These are phyloP conservation scores for Boletus speciosus DNA, from an alignment of 768 basidiomycete species.

Conservation along the genomic window DNA sequence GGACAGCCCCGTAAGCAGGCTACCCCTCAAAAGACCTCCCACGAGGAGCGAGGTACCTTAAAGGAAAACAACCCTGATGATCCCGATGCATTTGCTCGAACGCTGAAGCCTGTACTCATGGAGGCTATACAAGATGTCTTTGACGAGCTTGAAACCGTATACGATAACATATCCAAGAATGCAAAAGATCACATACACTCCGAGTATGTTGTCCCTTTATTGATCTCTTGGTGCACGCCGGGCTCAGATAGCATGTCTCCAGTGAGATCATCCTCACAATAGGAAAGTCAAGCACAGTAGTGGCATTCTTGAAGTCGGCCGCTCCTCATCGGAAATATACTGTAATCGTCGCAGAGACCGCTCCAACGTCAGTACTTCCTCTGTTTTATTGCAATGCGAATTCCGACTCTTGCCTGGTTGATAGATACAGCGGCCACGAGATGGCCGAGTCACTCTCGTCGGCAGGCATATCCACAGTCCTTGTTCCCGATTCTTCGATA, in stretches of 20 bases:
- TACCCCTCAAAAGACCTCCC: slow-evolving; percentile 32
- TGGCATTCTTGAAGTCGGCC: slow-evolving; percentile 88
- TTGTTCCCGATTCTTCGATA: slow-evolving; percentile 94
- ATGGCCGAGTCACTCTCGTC: slow-evolving; percentile 81
- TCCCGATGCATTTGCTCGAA: slow-evolving; percentile 72
- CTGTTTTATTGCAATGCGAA: neutral
- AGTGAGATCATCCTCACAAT: slow-evolving; percentile 95
- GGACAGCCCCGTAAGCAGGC: slow-evolving; percentile 62
- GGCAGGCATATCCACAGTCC: slow-evolving; percentile 85
- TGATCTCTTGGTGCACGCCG: neutral
- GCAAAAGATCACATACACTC: slow-evolving; percentile 96
- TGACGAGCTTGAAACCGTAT: slow-evolving; percentile 93
- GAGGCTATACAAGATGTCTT: slow-evolving; percentile 96
- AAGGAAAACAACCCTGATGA: slow-evolving; percentile 73
- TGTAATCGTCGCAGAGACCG: slow-evolving; percentile 93
- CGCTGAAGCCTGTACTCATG: slow-evolving; percentile 89
- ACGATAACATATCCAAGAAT: slow-evolving; percentile 91
- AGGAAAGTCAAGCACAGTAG: slow-evolving; percentile 92
- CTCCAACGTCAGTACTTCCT: slow-evolving; percentile 68
- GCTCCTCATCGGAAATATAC: slow-evolving; percentile 90
- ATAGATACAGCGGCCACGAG: slow-evolving; percentile 78
- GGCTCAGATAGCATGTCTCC: neutral
- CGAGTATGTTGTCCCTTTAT: slow-evolving; percentile 58
- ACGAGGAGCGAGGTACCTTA: slow-evolving; percentile 53
- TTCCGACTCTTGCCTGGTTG: slow-evolving; percentile 1